These are phyloP conservation scores for Paramyrothecium roridum DNA, from an alignment of 2,329 filamentous ascomycete genomes.

Conservation along the genomic window DNA sequence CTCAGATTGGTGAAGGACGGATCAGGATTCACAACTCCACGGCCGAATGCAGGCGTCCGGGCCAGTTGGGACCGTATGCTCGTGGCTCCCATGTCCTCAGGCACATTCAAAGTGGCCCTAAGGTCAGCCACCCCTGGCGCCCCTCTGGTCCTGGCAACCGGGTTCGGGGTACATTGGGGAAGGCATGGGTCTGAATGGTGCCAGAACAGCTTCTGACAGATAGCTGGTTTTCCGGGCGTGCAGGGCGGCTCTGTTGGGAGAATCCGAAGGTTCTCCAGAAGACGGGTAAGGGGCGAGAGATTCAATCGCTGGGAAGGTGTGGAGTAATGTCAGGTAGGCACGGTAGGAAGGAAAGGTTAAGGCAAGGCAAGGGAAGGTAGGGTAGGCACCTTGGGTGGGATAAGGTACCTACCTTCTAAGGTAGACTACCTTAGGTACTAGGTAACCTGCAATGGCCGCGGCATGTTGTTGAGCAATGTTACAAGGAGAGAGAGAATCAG, in stretches of 20 bases:
- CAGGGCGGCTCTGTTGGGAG: neutral
- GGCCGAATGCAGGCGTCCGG: neutral
- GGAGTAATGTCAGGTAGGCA: neutral
- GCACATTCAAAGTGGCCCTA: neutral
- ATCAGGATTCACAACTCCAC: neutral
- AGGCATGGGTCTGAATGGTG: neutral
- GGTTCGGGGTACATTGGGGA: neutral
- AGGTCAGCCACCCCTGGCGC: neutral
- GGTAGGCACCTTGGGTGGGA: too few relatives aligned
- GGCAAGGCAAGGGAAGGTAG: too few relatives aligned
- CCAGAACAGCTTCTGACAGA: neutral
- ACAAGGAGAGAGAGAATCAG: too few relatives aligned
- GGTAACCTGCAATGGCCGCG: too few relatives aligned
- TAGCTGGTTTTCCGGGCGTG: neutral
- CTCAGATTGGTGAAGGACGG: neutral
- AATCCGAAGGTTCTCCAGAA: neutral
- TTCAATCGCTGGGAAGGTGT: too few relatives aligned
- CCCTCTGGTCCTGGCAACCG: neutral
- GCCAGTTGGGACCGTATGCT: neutral
- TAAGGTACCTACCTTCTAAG: too few relatives aligned
- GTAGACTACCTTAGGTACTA: too few relatives aligned
- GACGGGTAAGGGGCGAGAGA: too few relatives aligned
- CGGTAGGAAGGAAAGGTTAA: neutral
- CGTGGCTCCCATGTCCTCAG: conserved; percentile 1
- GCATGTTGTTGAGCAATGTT: too few relatives aligned